A percentile compares a stretch with the other conserved stretches of the same genome.
phyloP scores from a whole-genome alignment of 805 yeast genomes.

The Wickerhamiella shivajii region DNA sequence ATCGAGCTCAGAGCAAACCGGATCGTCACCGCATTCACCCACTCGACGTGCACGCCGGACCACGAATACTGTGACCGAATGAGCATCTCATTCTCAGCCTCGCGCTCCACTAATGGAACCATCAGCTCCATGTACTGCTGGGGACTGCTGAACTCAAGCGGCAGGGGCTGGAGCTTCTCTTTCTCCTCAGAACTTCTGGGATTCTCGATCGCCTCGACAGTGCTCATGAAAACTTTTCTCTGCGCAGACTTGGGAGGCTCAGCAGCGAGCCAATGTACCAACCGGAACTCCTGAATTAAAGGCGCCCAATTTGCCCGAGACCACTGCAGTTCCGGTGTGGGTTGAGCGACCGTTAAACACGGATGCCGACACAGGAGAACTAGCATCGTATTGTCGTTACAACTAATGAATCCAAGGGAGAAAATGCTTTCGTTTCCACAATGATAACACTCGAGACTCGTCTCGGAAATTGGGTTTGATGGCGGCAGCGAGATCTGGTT shows the following conservation, averaged over 20 bases:
- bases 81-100: conserved; percentile 59
- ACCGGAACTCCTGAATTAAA: conserved; percentile 61
- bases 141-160: conserved; percentile 68
- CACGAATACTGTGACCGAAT: conserved; percentile 15
- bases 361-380: conserved; percentile 80
- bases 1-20: conserved; percentile 40
- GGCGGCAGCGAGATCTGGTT: conserved; percentile 59
- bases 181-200: conserved; percentile 1
- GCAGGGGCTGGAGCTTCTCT: conserved; percentile 41
- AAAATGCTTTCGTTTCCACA: conserved; percentile 77
- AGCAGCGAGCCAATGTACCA: conserved; percentile 70
- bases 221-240: conserved; percentile 3
- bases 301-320: conserved; percentile 82
- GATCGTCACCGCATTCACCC: conserved; percentile 4
- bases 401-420: conserved; percentile 72
- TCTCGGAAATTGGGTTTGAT: conserved; percentile 75
- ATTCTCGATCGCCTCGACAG: conserved; percentile 4
- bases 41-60: conserved; percentile 7
- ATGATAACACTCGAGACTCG: conserved; percentile 74
- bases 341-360: conserved; percentile 31
- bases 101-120: conserved; percentile 70
- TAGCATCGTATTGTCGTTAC: conserved; percentile 73
- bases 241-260: conserved; percentile 50
- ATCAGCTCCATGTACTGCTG: conserved; percentile 72
- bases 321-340: conserved; percentile 67